Conservation (phyloP, 768 basidiomycete genomes). For the Naganishia onofrii region DNA sequence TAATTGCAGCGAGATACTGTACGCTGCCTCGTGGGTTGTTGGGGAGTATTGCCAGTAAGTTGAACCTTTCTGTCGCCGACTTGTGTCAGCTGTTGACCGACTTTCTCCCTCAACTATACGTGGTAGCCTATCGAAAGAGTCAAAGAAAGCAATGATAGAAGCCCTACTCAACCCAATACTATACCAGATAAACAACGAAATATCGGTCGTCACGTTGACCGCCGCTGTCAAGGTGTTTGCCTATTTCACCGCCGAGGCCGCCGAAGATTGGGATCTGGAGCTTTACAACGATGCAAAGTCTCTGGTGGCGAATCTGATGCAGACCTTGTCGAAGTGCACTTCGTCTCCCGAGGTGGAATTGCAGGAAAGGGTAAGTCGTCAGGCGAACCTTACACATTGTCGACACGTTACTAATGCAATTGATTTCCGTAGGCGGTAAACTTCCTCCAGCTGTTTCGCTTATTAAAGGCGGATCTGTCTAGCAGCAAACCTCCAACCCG, state of each 20-base stretch:
- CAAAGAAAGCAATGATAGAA: slow-evolving; percentile 19
- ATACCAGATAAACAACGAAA: slow-evolving; percentile 42
- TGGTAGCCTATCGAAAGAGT: slow-evolving; percentile 3
- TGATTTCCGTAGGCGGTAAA: slow-evolving; percentile 68
- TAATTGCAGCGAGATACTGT: slow-evolving; percentile 77
- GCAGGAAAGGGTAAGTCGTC: slow-evolving; percentile 70
- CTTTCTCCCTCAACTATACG: slow-evolving; percentile 60
- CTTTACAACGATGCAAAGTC: slow-evolving; percentile 64
- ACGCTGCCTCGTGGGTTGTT: slow-evolving; percentile 95
- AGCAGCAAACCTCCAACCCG: slow-evolving; percentile 55
- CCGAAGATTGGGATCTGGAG: slow-evolving; percentile 73
- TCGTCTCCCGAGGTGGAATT: slow-evolving; percentile 68
- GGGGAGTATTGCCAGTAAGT: slow-evolving; percentile 87
- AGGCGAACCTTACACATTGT: neutral
- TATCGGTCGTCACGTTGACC: slow-evolving; percentile 57
- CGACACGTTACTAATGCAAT: neutral
- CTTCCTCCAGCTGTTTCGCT: slow-evolving; percentile 67
- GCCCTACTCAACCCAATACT: slow-evolving; percentile 4
- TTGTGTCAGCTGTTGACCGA: slow-evolving; percentile 59
- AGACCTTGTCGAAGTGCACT: slow-evolving; percentile 23
- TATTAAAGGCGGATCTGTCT: slow-evolving; percentile 72
- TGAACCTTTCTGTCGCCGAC: slow-evolving; percentile 16
- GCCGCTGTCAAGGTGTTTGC: slow-evolving; percentile 83
- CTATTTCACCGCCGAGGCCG: slow-evolving; percentile 72
- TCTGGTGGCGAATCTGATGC: slow-evolving; percentile 64